These are phyloP conservation scores for Rickenella mellea DNA, from an alignment of 768 basidiomycete genomes.

Conservation along the genomic window DNA sequence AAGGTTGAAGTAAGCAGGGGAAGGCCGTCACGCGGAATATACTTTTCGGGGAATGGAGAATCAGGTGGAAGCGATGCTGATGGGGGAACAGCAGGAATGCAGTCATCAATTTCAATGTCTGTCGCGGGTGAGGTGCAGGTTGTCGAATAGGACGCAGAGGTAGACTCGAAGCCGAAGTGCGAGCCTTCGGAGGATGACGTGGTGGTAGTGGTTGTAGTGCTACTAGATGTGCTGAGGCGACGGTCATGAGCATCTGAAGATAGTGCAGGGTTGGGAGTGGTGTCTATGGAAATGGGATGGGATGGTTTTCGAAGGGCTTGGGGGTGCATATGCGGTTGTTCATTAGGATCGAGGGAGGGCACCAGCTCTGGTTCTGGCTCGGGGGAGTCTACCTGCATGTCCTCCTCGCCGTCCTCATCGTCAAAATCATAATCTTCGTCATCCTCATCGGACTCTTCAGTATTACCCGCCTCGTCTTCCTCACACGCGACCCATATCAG, in stretches of 20 bases:
- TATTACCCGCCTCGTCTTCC: conserved; percentile 26
- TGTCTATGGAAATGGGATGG: neutral
- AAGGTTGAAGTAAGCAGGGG: conserved; percentile 18
- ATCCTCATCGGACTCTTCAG: conserved; percentile 14
- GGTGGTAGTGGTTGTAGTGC: conserved; percentile 11
- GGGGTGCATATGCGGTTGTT: neutral
- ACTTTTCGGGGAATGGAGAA: neutral
- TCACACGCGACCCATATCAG: conserved; percentile 78
- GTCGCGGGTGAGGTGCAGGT: neutral
- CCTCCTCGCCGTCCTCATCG: conserved; percentile 22
- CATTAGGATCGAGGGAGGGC: neutral
- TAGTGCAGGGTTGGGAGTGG: neutral
- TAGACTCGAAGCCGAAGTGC: neutral
- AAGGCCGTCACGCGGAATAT: neutral
- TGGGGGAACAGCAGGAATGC: neutral
- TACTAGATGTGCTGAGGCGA: conserved; percentile 19
- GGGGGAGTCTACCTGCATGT: conserved; percentile 12
- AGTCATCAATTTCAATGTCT: neutral
- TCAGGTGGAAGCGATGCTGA: neutral
- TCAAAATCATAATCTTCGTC: conserved; percentile 22
- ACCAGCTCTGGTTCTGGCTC: neutral
- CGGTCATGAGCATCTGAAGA: conserved; percentile 7
- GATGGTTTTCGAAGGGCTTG: neutral
- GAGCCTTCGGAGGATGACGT: conserved; percentile 9
- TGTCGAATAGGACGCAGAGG: neutral